phyloP scores from a whole-genome alignment of 441 rosid genomes.

The Erodium trifolium region DNA sequence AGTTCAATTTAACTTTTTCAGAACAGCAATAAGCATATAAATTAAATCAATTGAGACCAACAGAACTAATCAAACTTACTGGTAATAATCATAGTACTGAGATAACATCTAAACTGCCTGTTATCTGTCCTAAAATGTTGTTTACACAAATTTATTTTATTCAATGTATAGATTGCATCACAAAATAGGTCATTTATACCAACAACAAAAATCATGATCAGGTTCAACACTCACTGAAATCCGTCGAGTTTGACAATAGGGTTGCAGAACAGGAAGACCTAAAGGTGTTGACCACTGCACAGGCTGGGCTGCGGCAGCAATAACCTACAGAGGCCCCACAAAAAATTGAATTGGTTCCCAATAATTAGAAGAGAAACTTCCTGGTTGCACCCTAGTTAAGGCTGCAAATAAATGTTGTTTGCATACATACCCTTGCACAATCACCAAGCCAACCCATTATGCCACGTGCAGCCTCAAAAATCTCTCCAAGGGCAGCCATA shows the following conservation, averaged over 20 bases:
- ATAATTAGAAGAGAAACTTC: background rate
- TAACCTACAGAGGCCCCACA: constrained; percentile 37
- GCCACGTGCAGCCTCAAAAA: constrained; percentile 88
- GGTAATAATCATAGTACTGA: background rate
- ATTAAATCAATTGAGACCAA: background rate
- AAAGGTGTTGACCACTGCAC: constrained; percentile 94
- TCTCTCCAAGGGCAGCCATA: constrained; percentile 79
- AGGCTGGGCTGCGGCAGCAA: constrained; percentile 77
- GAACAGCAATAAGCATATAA: background rate
- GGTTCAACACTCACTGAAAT: constrained; percentile 54
- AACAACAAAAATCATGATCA: constrained; percentile 10
- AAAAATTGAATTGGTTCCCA: background rate
- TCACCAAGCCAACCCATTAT: constrained; percentile 96
- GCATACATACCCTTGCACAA: constrained; percentile 66
- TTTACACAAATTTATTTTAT: background rate
- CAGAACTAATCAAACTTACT: background rate
- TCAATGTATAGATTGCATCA: background rate
- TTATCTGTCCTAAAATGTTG: background rate
- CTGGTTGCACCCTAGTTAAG: background rate
- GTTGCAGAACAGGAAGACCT: constrained; percentile 96
- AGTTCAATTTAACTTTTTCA: background rate
- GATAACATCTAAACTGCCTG: background rate
- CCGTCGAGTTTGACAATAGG: constrained; percentile 67
- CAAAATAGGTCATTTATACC: constrained; percentile 8
- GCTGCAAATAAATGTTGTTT: background rate